phyloP scores from a whole-genome alignment of 805 yeast species.

The Zygoascus ofunaensis region DNA sequence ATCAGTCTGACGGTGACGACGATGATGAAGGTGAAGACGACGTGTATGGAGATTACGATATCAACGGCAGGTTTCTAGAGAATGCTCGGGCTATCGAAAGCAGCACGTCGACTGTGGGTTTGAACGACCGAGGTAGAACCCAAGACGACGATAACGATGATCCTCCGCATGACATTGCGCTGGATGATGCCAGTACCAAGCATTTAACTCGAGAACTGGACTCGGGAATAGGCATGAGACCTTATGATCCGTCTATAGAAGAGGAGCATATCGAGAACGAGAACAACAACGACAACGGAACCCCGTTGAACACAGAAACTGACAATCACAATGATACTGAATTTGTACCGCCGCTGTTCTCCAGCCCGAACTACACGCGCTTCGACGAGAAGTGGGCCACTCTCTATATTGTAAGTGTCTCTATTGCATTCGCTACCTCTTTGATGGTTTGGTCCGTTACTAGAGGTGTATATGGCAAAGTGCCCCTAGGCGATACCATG shows the following conservation, averaged over 20 bases:
- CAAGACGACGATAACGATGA: neutral
- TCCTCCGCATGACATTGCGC: neutral
- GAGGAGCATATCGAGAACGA: neutral
- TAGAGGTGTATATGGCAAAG: slow-evolving; percentile 12
- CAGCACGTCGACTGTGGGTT: slow-evolving; percentile 10
- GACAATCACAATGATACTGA: neutral
- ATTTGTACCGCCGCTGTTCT: neutral
- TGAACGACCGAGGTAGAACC: neutral
- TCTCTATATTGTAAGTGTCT: slow-evolving; percentile 20
- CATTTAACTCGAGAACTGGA: neutral
- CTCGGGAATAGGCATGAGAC: slow-evolving; percentile 6
- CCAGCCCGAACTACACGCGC: slow-evolving; percentile 1
- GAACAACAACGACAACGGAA: neutral
- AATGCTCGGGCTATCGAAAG: neutral
- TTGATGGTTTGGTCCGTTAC: slow-evolving; percentile 23
- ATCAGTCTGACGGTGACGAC: slow-evolving; percentile 8
- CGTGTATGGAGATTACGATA: slow-evolving; percentile 2
- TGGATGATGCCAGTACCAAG: slow-evolving; percentile 6
- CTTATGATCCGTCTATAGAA: slow-evolving; percentile 2
- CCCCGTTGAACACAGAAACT: neutral
- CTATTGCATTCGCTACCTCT: slow-evolving; percentile 25
- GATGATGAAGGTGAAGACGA: slow-evolving; percentile 10
- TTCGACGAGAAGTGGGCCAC: slow-evolving; percentile 22
- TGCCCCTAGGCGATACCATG: slow-evolving; percentile 23
- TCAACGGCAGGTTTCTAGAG: slow-evolving; percentile 1